These are phyloP conservation scores for Auriscalpium orientale DNA, from an alignment of 768 basidiomycete genomes.

Conservation along the genomic window DNA sequence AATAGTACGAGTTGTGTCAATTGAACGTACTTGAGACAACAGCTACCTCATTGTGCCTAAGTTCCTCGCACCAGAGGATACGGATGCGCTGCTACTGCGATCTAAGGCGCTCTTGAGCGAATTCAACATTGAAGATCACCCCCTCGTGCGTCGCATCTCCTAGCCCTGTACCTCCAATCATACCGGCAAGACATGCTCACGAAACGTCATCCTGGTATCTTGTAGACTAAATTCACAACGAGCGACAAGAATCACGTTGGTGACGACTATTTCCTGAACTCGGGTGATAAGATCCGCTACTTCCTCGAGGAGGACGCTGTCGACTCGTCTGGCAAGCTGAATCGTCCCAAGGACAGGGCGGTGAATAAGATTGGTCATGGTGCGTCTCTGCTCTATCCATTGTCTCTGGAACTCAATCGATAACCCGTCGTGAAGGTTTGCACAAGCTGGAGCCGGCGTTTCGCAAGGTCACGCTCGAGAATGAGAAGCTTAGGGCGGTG, in stretches of 20 bases:
- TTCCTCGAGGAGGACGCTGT: slow-evolving; percentile 92
- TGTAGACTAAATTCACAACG: slow-evolving; percentile 86
- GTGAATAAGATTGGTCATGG: slow-evolving; percentile 97
- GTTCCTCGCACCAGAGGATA: slow-evolving; percentile 59
- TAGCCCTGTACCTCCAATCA: no score
- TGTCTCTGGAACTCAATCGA: not conserved
- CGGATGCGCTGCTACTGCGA: slow-evolving; percentile 54
- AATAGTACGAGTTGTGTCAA: not conserved
- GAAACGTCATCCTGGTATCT: no score
- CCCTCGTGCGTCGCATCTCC: slow-evolving; percentile 44
- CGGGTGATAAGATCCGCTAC: slow-evolving; percentile 91
- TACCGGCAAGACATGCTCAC: no score
- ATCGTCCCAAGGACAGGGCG: slow-evolving; percentile 60
- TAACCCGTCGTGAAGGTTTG: slow-evolving; percentile 41
- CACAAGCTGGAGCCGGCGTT: slow-evolving; percentile 84
- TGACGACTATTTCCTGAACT: slow-evolving; percentile 87
- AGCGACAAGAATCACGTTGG: slow-evolving; percentile 72
- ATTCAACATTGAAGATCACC: slow-evolving; percentile 73
- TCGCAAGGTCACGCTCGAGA: slow-evolving; percentile 71
- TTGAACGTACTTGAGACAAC: not conserved
- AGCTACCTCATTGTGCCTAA: slow-evolving; percentile 76
- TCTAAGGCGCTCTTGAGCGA: slow-evolving; percentile 71
- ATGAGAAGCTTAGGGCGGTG: slow-evolving; percentile 57
- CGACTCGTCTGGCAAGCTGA: slow-evolving; percentile 59
- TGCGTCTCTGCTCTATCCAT: slow-evolving; percentile 18